A percentile compares a stretch with the other conserved stretches of the same genome.
Evolutionary conservation across 1,284 basidiomycete genomes (phyloP).

Genomic region (Chiua sp.): DNA sequence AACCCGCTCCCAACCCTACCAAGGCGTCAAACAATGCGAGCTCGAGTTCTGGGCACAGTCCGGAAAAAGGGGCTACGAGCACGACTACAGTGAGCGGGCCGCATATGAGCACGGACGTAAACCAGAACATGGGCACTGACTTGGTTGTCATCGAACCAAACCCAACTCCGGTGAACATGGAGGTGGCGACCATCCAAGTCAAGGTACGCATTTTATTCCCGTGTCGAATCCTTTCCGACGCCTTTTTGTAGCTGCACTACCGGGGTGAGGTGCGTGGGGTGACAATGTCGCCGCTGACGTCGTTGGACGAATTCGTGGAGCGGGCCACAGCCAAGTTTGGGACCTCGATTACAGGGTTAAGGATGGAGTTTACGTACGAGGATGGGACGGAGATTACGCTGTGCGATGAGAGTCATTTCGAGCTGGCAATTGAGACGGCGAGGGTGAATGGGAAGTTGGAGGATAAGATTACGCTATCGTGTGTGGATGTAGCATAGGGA

Average conservation of each 20-base stretch:
- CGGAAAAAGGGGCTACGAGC: conserved; percentile 10
- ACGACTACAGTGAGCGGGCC: not conserved
- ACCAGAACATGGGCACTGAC: not conserved
- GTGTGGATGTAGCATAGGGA: too few species aligned
- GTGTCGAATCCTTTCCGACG: not conserved
- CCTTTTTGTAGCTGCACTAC: conserved; percentile 69
- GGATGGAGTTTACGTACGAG: conserved; percentile 81
- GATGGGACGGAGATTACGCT: conserved; percentile 79
- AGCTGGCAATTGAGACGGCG: conserved; percentile 88
- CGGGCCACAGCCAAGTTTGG: conserved; percentile 80
- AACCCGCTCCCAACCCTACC: too few species aligned
- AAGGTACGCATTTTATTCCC: conserved; percentile 59
- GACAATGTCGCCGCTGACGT: conserved; percentile 68
- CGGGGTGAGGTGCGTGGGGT: conserved; percentile 84
- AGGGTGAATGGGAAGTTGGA: conserved; percentile 75
- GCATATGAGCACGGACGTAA: not conserved
- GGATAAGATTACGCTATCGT: conserved; percentile 81
- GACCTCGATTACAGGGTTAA: conserved; percentile 53
- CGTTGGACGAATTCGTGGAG: conserved; percentile 75
- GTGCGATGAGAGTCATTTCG: conserved; percentile 83
- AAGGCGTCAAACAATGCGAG: conserved; percentile 35
- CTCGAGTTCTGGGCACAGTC: conserved; percentile 6
- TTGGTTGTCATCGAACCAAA: not conserved
- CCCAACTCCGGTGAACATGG: conserved; percentile 40
- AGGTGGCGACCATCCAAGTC: conserved; percentile 79